Percentiles rank a stretch among this genome's conserved stretches.
These are phyloP conservation scores for Dalbergia cochinchinensis DNA, from an alignment of 306 rosid species.

Conservation along the genomic window DNA sequence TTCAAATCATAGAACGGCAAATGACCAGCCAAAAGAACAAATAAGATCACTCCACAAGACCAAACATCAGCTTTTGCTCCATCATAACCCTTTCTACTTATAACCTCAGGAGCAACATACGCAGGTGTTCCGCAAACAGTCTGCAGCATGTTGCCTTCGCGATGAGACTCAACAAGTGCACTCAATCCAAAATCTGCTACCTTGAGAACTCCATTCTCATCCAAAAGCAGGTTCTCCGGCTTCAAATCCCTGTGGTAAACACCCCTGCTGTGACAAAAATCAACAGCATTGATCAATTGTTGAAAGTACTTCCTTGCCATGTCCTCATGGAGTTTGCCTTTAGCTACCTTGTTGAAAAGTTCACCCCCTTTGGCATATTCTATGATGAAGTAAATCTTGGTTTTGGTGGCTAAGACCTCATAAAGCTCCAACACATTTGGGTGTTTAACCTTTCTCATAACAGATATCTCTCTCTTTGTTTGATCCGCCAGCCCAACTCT, in stretches of 20 bases:
- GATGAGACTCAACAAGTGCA: slow-evolving; percentile 46
- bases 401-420: slow-evolving; percentile 60
- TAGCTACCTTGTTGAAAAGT: slow-evolving; percentile 49
- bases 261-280: slow-evolving; percentile 58
- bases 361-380: slow-evolving; percentile 65
- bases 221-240: slow-evolving; percentile 62
- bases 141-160: slow-evolving; percentile 40
- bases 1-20: slow-evolving; percentile 56
- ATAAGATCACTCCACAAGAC: slow-evolving; percentile 61
- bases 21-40: slow-evolving; percentile 57
- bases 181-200: slow-evolving; percentile 61
- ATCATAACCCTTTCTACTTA: slow-evolving; percentile 48
- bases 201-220: slow-evolving; percentile 54
- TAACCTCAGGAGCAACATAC: slow-evolving; percentile 58
- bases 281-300: slow-evolving; percentile 53
- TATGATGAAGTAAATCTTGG: slow-evolving; percentile 60
- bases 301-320: slow-evolving; percentile 55
- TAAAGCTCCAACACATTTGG: slow-evolving; percentile 52
- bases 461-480: slow-evolving; percentile 51
- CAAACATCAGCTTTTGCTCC: slow-evolving; percentile 57
- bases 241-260: slow-evolving; percentile 64
- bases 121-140: slow-evolving; percentile 61
- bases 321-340: slow-evolving; percentile 46
- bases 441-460: slow-evolving; percentile 53
- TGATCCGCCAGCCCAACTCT: slow-evolving; percentile 49